Conservation (phyloP, 495 filamentous ascomycete species). For the Neurospora sp. region DNA sequence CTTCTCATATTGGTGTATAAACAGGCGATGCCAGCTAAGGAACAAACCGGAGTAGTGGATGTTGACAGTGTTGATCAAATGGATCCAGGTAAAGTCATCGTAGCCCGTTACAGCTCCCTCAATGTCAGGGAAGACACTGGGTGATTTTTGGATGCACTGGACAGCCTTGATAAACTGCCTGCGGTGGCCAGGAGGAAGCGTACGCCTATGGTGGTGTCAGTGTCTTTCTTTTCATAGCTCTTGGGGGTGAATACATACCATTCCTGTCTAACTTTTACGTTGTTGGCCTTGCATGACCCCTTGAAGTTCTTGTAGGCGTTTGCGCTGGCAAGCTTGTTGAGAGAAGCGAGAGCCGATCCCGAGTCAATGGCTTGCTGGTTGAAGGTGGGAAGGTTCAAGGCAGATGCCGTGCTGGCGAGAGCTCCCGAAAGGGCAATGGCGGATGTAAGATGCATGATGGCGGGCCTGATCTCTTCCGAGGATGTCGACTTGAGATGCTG, state of each 20-base stretch:
- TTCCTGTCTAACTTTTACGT: conserved; percentile 19
- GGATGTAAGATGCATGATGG: background rate
- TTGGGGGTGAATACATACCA: conserved; percentile 1
- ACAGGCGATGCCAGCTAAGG: background rate
- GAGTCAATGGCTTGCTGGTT: conserved; percentile 14
- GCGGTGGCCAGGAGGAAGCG: conserved; percentile 36
- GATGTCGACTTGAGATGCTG: background rate
- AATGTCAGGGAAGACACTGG: conserved; percentile 26
- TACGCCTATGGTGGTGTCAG: conserved; percentile 25
- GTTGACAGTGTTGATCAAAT: background rate
- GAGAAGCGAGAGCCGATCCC: conserved; percentile 12
- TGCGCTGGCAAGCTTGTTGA: conserved; percentile 14
- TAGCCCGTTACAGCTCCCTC: background rate
- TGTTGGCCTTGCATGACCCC: conserved; percentile 10
- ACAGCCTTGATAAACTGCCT: conserved; percentile 53
- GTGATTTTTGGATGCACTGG: conserved; percentile 46
- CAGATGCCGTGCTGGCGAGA: background rate
- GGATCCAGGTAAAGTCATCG: background rate
- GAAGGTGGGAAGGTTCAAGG: conserved; percentile 10
- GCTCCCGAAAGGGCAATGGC: conserved; percentile 1
- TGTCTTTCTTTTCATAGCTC: background rate
- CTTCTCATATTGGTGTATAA: conserved; percentile 2
- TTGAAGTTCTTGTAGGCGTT: conserved; percentile 5
- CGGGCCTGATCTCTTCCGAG: background rate
- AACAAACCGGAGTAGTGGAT: background rate